Conservation (phyloP, 345 rosid species). For the Citrus mangshanensis region DNA sequence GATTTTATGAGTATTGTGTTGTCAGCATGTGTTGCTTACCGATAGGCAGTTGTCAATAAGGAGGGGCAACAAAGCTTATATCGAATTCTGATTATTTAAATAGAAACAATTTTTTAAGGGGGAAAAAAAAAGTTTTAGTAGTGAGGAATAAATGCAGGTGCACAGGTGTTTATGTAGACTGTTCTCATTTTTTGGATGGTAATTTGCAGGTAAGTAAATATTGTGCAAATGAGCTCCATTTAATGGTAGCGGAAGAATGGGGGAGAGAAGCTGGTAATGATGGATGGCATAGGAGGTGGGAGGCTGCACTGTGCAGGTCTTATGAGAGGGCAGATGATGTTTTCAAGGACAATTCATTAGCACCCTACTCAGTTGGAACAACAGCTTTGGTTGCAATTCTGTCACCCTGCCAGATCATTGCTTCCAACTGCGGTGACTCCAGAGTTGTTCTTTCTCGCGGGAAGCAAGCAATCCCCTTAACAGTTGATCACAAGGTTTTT, state of each 20-base stretch:
- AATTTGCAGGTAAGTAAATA: constrained; percentile 6
- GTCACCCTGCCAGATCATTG: constrained; percentile 17
- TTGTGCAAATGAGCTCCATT: constrained; percentile 1
- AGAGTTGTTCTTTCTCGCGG: constrained; percentile 15
- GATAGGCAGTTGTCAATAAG: no score
- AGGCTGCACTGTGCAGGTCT: constrained; percentile 7
- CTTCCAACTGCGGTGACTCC: constrained; percentile 20
- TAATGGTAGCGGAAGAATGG: constrained; percentile 8
- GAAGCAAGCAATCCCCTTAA: constrained; percentile 16
- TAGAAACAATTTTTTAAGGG: background rate
- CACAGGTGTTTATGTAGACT: background rate
- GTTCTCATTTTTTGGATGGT: constrained; percentile 3
- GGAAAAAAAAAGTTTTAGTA: background rate
- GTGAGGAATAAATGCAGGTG: background rate
- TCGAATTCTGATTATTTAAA: background rate
- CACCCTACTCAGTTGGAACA: constrained; percentile 13
- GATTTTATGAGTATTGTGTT: no score
- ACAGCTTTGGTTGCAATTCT: constrained; percentile 12
- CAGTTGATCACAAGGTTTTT: constrained; percentile 18
- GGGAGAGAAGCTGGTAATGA: background rate
- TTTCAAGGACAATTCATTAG: background rate
- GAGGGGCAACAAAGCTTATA: background rate
- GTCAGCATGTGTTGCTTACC: no score
- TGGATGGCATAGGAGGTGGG: constrained; percentile 17
- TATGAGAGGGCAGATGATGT: constrained; percentile 11